These are phyloP conservation scores for Thelonectria blattea DNA, from an alignment of 2,329 filamentous ascomycete genomes.

Conservation along the genomic window DNA sequence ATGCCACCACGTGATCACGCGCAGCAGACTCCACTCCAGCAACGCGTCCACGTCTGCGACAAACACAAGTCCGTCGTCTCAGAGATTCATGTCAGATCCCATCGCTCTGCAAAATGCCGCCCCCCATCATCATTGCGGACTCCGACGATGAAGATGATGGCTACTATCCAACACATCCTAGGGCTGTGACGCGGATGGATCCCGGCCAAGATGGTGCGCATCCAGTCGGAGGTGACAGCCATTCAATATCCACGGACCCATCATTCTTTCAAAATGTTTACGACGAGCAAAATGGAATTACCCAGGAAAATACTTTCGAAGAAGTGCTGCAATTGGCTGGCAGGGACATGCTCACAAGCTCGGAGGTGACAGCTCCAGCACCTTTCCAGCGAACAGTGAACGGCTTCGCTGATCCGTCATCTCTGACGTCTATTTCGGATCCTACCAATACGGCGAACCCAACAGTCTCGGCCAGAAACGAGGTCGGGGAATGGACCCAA, in stretches of 20 bases:
- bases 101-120: constrained; percentile 28
- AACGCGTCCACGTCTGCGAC: constrained; percentile 18
- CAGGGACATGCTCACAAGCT: constrained; percentile 29
- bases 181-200: constrained; percentile 9
- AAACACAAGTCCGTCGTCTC: constrained; percentile 9
- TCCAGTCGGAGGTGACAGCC: constrained; percentile 37
- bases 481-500: constrained; percentile 41
- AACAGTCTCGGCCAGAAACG: constrained; percentile 21
- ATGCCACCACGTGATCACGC: constrained; percentile 33
- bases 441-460: constrained; percentile 23
- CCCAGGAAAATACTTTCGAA: constrained; percentile 29
- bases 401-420: constrained; percentile 36
- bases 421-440: constrained; percentile 40
- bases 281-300: constrained; percentile 51
- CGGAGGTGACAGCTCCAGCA: constrained; percentile 36
- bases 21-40: constrained; percentile 21
- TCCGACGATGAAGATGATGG: constrained; percentile 47
- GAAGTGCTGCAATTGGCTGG: constrained; percentile 14
- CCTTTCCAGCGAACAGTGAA: constrained; percentile 38
- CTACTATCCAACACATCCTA: constrained; percentile 28
- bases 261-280: constrained; percentile 56
- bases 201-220: constrained; percentile 18
- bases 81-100: background rate
- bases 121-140: constrained; percentile 44
- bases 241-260: constrained; percentile 53